A percentile compares a stretch with the other conserved stretches of the same genome.
phyloP scores from a whole-genome alignment of 192 early-diverging fungal species.

The Entophlyctis luteolus region DNA sequence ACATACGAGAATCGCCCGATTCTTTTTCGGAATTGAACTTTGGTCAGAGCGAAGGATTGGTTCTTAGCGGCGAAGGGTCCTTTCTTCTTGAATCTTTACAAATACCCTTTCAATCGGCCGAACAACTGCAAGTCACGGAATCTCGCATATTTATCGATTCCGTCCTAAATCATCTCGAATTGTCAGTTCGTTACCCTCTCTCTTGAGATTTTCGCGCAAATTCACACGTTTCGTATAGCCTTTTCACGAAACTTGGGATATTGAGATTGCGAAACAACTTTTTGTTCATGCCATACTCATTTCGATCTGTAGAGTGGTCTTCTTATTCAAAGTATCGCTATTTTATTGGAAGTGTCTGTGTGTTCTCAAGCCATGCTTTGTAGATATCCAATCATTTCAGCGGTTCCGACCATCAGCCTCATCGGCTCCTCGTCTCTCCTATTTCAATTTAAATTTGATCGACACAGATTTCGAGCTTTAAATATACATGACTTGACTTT shows the following conservation, averaged over 20 bases:
- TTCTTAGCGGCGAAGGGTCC: not conserved
- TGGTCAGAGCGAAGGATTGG: not conserved
- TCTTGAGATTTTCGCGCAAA: too few relatives aligned
- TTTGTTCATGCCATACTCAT: not conserved
- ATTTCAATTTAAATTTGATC: not conserved
- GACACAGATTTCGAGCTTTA: not conserved
- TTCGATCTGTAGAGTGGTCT: not conserved
- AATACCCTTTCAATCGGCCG: not conserved
- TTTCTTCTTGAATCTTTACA: not conserved
- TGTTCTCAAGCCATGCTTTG: not conserved
- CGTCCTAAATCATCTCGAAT: not conserved
- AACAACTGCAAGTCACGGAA: not conserved
- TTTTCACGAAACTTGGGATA: not conserved
- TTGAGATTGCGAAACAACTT: conserved; percentile 1
- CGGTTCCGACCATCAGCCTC: not conserved
- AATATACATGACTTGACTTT: not conserved
- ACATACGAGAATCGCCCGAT: not conserved
- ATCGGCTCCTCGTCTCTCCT: not conserved
- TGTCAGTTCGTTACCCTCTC: not conserved
- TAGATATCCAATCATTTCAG: not conserved
- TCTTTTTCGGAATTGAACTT: too few relatives aligned
- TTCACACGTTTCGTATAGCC: too few relatives aligned
- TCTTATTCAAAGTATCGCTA: not conserved
- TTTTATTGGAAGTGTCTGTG: not conserved
- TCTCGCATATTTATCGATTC: conserved; percentile 2